phyloP scores from a whole-genome alignment of 169 alveolate species.

The Eimeria acervulina region DNA sequence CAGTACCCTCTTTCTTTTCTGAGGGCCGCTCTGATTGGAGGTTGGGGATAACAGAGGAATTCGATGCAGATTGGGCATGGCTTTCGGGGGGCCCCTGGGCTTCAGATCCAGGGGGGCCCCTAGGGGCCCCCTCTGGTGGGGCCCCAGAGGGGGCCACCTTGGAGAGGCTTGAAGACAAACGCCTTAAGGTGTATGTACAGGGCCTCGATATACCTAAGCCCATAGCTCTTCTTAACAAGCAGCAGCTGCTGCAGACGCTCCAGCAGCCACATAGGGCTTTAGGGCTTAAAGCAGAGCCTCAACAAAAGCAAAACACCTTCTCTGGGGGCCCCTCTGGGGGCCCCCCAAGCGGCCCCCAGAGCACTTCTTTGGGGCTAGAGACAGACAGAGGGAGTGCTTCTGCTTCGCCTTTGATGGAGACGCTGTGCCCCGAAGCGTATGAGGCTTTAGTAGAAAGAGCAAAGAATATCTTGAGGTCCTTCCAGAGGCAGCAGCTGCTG shows the following conservation, averaged over 20 bases:
- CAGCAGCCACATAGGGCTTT: not conserved
- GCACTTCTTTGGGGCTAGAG: too few relatives aligned
- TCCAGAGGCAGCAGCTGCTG: not conserved
- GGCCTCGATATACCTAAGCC: conserved; percentile 7
- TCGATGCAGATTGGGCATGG: conserved; percentile 60
- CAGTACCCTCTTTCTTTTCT: not conserved
- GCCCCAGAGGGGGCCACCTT: conserved; percentile 9
- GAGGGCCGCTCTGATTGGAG: conserved; percentile 52
- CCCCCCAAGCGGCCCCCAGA: too few relatives aligned
- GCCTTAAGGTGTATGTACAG: conserved; percentile 38
- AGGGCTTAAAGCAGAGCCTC: not conserved
- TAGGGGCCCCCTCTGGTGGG: not conserved
- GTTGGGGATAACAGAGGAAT: not conserved
- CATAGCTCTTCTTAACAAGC: conserved; percentile 3
- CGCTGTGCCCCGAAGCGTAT: conserved; percentile 19
- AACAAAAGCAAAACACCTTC: not conserved
- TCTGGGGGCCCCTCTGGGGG: not conserved
- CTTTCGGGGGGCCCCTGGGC: conserved; percentile 65
- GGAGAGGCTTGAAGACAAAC: not conserved
- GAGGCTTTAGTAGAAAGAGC: conserved; percentile 38
- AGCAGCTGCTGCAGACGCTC: conserved; percentile 36
- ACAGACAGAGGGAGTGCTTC: not conserved
- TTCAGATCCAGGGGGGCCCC: not conserved
- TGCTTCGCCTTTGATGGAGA: not conserved
- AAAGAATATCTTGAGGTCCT: not conserved